Base-by-base conservation (phyloP, 495 filamentous ascomycete genomes). In the Penicillium canariense region DNA sequence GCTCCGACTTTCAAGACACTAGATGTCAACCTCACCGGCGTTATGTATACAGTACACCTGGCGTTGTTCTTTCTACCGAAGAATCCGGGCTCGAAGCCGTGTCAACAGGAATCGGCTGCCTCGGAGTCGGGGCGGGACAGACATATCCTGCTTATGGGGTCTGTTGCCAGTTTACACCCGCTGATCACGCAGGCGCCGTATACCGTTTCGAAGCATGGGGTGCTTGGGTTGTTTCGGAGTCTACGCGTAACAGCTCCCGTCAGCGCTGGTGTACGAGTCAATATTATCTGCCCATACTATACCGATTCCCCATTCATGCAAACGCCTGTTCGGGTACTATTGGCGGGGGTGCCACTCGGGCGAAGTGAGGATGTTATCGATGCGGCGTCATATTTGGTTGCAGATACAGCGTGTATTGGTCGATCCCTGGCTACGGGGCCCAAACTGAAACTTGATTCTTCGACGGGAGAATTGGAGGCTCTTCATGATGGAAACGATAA, bases 1-100 rank as follows among this genome's bases (percentile, higher is more conserved):
- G 52, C 52, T 48, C 52, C 52, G 14, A 43, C n/a, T 17, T 55
- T 55, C 43, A 55, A 55, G n/a, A 55, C 52, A 17, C 34, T 55
- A 10, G 52, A 55, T 48, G 18, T 55, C 25, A 55, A 55, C 32
- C 15, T 55, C 9, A 55, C 52, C 5, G 52, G 52, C 18, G 52
- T 55, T 9, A 55, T 55, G 52, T 55, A 55, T 27, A 55, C 52
- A 15, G 52, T 55, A 25, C 52, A 55, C 39, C 20, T 55, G 26
- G 52, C 52, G 17, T 48, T 55, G 35, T 55, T 32, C 44, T 55
- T 48, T 25, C 17, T 55, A 20, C 52, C 52, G 25, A 55, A 49
- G 25, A 55, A 55, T 25, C 52, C 52, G 9, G 52, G 28, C 11
- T 55, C 52, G 17, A 43, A n/a, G 11, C 17, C 43, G 9, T 55